A percentile compares a stretch with the other conserved stretches of the same genome.
Conservation (phyloP, 2,329 filamentous ascomycete genomes). For the Fusarium beomiforme region DNA sequence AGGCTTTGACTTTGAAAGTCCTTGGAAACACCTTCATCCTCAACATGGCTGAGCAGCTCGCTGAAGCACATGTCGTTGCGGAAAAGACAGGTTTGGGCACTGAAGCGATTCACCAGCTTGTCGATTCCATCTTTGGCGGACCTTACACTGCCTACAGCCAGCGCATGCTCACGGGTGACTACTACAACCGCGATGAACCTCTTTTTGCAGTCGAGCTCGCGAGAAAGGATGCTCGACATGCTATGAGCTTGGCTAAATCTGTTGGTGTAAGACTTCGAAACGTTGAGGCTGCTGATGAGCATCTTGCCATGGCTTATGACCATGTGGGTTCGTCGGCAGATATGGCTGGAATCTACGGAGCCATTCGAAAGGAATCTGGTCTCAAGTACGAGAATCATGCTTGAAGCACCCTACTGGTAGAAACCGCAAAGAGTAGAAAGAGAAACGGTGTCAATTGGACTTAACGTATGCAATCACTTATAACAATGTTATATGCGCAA, state of each 20-base stretch:
- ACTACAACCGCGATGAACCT: constrained; percentile 80
- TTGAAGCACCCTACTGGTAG: neutral
- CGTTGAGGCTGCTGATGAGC: constrained; percentile 73
- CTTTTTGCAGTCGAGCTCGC: constrained; percentile 85
- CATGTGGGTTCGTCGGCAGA: constrained; percentile 77
- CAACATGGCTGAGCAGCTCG: constrained; percentile 82
- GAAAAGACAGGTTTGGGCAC: constrained; percentile 83
- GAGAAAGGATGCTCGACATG: constrained; percentile 83
- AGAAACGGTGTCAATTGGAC: neutral
- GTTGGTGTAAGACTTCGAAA: constrained; percentile 71
- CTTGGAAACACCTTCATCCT: constrained; percentile 89
- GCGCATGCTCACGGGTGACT: constrained; percentile 80
- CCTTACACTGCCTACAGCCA: constrained; percentile 79
- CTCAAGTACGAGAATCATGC: constrained; percentile 75
- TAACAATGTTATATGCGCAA: neutral
- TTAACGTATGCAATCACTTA: neutral
- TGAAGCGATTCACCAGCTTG: constrained; percentile 74
- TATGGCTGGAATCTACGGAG: constrained; percentile 84
- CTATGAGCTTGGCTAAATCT: constrained; percentile 70
- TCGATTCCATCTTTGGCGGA: constrained; percentile 79
- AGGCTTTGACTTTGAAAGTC: constrained; percentile 79
- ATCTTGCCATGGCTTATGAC: constrained; percentile 75
- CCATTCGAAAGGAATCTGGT: constrained; percentile 77
- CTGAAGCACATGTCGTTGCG: constrained; percentile 80
- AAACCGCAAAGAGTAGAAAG: too few relatives aligned